phyloP scores from a whole-genome alignment of 768 basidiomycete genomes.

The Filobasidium wieringae region DNA sequence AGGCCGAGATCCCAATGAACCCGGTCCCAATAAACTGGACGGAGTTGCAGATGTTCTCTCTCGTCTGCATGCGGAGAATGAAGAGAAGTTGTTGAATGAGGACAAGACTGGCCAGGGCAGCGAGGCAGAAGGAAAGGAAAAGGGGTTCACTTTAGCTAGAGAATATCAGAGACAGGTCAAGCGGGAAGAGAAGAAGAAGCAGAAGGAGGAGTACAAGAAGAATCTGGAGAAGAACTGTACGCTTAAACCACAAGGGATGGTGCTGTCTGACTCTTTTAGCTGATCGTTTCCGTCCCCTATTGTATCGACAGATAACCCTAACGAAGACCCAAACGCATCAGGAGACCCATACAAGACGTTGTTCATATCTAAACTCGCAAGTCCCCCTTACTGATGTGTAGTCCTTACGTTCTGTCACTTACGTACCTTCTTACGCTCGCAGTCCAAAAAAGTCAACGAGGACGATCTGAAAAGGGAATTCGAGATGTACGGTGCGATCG shows the following conservation, averaged over 20 bases:
- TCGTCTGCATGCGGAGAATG: slow-evolving; percentile 64
- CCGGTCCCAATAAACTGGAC: slow-evolving; percentile 54
- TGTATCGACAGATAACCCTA: slow-evolving; percentile 64
- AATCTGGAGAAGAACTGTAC: slow-evolving; percentile 53
- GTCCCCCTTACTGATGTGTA: slow-evolving; percentile 18
- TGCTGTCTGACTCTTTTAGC: background rate
- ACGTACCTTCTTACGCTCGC: background rate
- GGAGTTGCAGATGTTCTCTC: slow-evolving; percentile 69
- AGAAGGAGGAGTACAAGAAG: slow-evolving; percentile 39
- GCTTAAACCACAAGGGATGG: slow-evolving; percentile 30
- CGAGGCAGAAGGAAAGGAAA: slow-evolving; percentile 66
- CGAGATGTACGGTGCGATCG: slow-evolving; percentile 86
- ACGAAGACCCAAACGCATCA: slow-evolving; percentile 75
- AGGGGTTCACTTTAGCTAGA: slow-evolving; percentile 21
- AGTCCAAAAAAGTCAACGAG: slow-evolving; percentile 89
- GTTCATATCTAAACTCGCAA: slow-evolving; percentile 83
- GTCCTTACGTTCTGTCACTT: background rate
- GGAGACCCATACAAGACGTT: slow-evolving; percentile 98
- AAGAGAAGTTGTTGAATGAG: slow-evolving; percentile 36
- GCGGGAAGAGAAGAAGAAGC: slow-evolving; percentile 32
- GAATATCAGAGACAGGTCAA: slow-evolving; percentile 35
- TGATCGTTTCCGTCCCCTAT: slow-evolving; percentile 13
- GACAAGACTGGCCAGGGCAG: slow-evolving; percentile 42
- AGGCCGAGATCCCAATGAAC: slow-evolving; percentile 67
- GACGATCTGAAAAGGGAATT: slow-evolving; percentile 88